Base-by-base conservation (phyloP, 108 stramenopile species). In the Conticribra guillardii region DNA sequence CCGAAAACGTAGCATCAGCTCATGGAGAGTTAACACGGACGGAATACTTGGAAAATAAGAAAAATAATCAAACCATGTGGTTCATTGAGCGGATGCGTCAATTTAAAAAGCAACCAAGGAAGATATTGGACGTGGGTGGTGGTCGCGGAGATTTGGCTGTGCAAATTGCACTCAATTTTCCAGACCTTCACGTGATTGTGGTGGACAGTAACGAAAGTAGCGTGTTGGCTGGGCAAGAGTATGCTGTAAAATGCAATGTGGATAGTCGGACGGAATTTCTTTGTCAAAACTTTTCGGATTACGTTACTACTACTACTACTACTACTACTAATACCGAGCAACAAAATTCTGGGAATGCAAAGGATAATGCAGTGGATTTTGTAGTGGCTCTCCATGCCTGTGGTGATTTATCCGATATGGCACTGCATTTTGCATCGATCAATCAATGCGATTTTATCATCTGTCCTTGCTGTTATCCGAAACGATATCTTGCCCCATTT, bases 301-400 rank as follows among this genome's bases (percentile, higher is more conserved):
- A 60, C 47, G 54, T 81, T 47, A 69, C 76, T 62, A 80, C 76
- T 3, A 82, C 80, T 64, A 73, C 70, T 33, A 59, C 61, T 41
- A 50, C 77, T 28, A 60, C 79, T 14, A 79, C 76, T 48, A 72
- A 79, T 26, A 49, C 51, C 47, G 54, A 69, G 79, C 57, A 81
- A 82, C 4, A 82, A 80, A 73, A 76, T 33, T 59, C 62, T 41
- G 50, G 76, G 32, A 65, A 79, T 14, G 79, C 79, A 30, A 22
- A 27, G 19, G 30, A 48, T 2, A 60, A 79, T 37, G 62, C 27
- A 7, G 54, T 84, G 16, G 87, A 88, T 67, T 69, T 83, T 22
- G 76, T 88, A 5, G 84, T 85, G 21, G 70, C 67, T 19, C 61
- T 85, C 46, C 87, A 88, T 82, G 87, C 87, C 22, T 88, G 87